Evolutionary conservation across 1,284 basidiomycete genomes (phyloP).

Genomic region (Mycena citricolor): DNA sequence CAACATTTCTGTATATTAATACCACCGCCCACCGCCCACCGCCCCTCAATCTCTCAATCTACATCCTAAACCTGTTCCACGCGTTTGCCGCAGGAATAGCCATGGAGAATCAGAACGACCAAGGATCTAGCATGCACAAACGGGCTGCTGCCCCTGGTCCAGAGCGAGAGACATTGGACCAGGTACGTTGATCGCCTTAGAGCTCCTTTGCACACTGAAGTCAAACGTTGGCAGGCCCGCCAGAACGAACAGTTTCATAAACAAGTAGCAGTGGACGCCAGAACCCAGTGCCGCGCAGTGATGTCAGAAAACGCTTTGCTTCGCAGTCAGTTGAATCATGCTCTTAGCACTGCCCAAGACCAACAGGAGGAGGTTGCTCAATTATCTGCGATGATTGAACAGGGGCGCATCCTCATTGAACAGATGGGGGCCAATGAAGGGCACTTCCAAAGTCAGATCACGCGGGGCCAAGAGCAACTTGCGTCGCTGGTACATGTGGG

Average conservation of each 20-base stretch:
- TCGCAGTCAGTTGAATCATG: not conserved
- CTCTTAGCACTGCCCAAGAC: not conserved
- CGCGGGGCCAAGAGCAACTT: not conserved
- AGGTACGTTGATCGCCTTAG: too few relatives aligned
- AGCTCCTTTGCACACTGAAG: too few relatives aligned
- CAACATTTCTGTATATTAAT: too few relatives aligned
- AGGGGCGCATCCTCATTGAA: not conserved
- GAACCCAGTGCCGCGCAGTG: not conserved
- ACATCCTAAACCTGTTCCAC: too few relatives aligned
- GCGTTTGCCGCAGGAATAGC: conserved; percentile 3
- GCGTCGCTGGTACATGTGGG: not conserved
- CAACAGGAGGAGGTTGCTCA: not conserved
- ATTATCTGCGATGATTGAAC: not conserved
- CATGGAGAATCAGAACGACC: too few relatives aligned
- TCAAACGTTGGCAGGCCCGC: too few relatives aligned
- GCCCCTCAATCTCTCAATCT: too few relatives aligned
- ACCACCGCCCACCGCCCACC: too few relatives aligned
- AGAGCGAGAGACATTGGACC: too few relatives aligned
- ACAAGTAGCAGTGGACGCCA: not conserved
- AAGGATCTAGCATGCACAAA: too few relatives aligned
- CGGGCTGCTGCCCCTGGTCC: too few relatives aligned
- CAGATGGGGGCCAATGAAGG: not conserved
- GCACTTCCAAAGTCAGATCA: not conserved
- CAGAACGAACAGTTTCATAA: not conserved
- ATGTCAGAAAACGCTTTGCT: not conserved